phyloP scores from a whole-genome alignment of 1,284 basidiomycete species.

The Cryptococcus maquisensis region DNA sequence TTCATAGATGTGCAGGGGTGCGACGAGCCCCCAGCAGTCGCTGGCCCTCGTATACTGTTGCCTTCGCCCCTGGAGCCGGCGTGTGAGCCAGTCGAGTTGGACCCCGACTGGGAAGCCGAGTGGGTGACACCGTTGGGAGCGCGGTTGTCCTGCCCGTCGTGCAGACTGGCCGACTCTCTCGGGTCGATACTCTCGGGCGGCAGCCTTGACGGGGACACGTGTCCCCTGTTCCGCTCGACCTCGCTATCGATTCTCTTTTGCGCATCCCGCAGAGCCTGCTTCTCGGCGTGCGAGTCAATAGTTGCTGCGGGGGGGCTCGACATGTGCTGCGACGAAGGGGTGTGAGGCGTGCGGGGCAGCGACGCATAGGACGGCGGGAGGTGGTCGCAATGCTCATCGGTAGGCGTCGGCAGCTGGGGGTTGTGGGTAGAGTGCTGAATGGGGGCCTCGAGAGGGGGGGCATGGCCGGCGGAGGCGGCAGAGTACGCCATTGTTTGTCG shows the following conservation, averaged over 20 bases:
- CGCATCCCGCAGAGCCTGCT: slow-evolving; percentile 13
- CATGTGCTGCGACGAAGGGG: background rate
- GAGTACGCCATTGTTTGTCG: background rate
- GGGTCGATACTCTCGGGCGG: background rate
- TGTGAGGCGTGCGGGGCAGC: no score
- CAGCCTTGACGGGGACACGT: background rate
- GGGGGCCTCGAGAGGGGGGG: background rate
- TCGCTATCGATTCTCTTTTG: slow-evolving; percentile 1
- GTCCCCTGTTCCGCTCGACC: slow-evolving; percentile 3
- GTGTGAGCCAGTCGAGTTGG: background rate
- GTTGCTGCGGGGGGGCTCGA: background rate
- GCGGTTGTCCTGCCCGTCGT: background rate
- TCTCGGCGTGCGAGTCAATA: slow-evolving; percentile 10
- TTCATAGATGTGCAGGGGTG: no score
- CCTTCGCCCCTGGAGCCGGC: no score
- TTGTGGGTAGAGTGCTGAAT: background rate
- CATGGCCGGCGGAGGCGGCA: background rate
- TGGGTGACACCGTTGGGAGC: no score
- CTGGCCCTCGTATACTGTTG: no score
- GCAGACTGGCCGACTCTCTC: background rate
- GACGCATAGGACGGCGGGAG: slow-evolving; percentile 1
- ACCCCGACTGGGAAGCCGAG: background rate
- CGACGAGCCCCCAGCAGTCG: no score
- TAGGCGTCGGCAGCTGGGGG: background rate
- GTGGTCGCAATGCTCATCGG: background rate